Conservation (phyloP, 257 asterid species). For the Paulownia fortunei region DNA sequence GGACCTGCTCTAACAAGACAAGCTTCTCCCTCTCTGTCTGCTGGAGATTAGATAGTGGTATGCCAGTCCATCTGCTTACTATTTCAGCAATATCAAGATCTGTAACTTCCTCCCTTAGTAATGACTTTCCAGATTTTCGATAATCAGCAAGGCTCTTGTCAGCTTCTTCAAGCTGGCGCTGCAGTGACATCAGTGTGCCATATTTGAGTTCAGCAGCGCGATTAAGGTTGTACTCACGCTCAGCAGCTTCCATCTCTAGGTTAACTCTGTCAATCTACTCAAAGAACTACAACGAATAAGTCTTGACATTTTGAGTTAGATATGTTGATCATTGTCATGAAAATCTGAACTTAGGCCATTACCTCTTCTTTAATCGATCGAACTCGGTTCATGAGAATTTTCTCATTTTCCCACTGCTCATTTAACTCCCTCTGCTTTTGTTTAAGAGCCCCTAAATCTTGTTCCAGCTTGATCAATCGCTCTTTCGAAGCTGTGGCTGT, state of each 20-base stretch:
- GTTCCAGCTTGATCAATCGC: conserved; percentile 73
- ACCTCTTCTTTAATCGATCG: conserved; percentile 93
- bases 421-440: conserved; percentile 68
- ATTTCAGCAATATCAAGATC: conserved; percentile 88
- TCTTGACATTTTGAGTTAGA: background rate
- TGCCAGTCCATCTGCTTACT: conserved; percentile 96
- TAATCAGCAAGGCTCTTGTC: conserved; percentile 74
- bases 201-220: conserved; percentile 97
- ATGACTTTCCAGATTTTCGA: conserved; percentile 68
- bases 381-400: conserved; percentile 71
- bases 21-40: conserved; percentile 93
- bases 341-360: conserved; percentile 23
- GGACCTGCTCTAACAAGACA: conserved; percentile 72
- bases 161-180: conserved; percentile 83
- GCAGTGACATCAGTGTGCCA: conserved; percentile 83
- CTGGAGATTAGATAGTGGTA: conserved; percentile 92
- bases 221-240: conserved; percentile 88
- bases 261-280: conserved; percentile 87
- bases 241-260: conserved; percentile 96
- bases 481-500: conserved; percentile 87
- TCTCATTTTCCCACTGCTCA: conserved; percentile 89
- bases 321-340: background rate
- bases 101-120: conserved; percentile 86
- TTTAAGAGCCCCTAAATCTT: conserved; percentile 72
- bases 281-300: conserved; percentile 20